Conservation (phyloP, 2,329 filamentous ascomycete genomes). For the Pestalotiopsis sp. region DNA sequence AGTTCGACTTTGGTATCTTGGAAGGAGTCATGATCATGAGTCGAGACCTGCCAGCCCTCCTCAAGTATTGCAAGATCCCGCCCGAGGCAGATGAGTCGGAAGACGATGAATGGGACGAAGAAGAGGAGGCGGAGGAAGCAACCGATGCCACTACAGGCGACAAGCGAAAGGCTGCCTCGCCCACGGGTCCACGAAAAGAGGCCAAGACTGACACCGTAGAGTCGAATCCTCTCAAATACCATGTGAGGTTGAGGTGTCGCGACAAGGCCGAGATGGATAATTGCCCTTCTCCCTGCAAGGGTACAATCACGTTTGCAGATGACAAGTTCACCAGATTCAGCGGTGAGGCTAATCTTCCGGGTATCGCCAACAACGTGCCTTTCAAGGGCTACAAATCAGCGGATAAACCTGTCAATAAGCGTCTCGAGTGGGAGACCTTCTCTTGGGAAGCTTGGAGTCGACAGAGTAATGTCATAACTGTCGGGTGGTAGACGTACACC, state of each 20-base stretch:
- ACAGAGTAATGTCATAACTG: not conserved
- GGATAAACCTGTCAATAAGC: not conserved
- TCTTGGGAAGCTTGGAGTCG: not conserved
- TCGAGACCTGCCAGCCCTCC: slow-evolving; percentile 3
- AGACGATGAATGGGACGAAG: not conserved
- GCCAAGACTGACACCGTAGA: slow-evolving; percentile 14
- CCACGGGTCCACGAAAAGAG: slow-evolving; percentile 17
- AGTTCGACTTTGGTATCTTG: slow-evolving; percentile 33
- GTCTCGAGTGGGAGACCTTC: not conserved
- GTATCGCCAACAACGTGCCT: not conserved
- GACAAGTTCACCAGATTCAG: slow-evolving; percentile 28
- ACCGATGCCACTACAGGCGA: slow-evolving; percentile 1
- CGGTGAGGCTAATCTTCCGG: slow-evolving; percentile 1
- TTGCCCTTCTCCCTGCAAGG: slow-evolving; percentile 21
- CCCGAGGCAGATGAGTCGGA: too few species aligned
- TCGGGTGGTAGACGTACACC: not conserved
- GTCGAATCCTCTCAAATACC: not conserved
- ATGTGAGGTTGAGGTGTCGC: slow-evolving; percentile 24
- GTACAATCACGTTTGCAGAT: slow-evolving; percentile 28
- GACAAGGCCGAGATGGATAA: slow-evolving; percentile 27
- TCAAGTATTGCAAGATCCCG: not conserved
- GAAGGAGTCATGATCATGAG: slow-evolving; percentile 32
- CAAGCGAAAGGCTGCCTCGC: slow-evolving; percentile 23
- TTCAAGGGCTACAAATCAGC: not conserved
- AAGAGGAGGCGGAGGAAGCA: not conserved